Conservation (phyloP, 192 early-diverging fungal genomes). For the Diversispora eburnea region DNA sequence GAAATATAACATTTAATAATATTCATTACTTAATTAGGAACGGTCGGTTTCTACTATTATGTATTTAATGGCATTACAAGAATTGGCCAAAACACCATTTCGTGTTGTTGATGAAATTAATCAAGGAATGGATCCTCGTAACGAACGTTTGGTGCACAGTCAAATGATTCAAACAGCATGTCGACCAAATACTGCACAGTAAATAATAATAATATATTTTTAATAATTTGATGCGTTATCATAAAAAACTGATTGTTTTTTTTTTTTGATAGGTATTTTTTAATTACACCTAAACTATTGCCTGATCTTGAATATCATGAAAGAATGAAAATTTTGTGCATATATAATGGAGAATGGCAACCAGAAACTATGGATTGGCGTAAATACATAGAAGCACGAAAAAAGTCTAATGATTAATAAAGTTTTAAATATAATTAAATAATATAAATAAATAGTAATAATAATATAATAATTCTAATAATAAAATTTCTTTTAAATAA, state of each 20-base stretch:
- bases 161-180: slow-evolving; percentile 86
- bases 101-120: slow-evolving; percentile 99
- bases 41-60: slow-evolving; percentile 93
- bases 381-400: slow-evolving; percentile 13
- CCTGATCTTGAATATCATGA: slow-evolving; percentile 89
- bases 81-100: slow-evolving; percentile 84
- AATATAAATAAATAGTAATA: no score
- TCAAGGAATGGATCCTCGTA: slow-evolving; percentile 98
- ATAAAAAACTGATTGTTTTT: not conserved
- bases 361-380: slow-evolving; percentile 16
- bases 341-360: slow-evolving; percentile 91
- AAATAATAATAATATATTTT: slow-evolving; percentile 21
- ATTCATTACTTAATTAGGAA: slow-evolving; percentile 50
- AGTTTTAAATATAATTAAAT: no score
- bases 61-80: slow-evolving; percentile 93
- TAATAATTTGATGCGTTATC: not conserved
- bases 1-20: not conserved
- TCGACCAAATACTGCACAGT: slow-evolving; percentile 65
- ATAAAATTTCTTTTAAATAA: no score
- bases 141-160: slow-evolving; percentile 92
- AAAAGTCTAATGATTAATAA: not conserved
- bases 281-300: slow-evolving; percentile 99
- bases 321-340: slow-evolving; percentile 85
- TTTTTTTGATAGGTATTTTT: slow-evolving; percentile 67
- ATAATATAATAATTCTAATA: no score